Evolutionary conservation across 2,329 filamentous ascomycete genomes (phyloP).

Genomic region (Calonectria pauciramosa): DNA sequence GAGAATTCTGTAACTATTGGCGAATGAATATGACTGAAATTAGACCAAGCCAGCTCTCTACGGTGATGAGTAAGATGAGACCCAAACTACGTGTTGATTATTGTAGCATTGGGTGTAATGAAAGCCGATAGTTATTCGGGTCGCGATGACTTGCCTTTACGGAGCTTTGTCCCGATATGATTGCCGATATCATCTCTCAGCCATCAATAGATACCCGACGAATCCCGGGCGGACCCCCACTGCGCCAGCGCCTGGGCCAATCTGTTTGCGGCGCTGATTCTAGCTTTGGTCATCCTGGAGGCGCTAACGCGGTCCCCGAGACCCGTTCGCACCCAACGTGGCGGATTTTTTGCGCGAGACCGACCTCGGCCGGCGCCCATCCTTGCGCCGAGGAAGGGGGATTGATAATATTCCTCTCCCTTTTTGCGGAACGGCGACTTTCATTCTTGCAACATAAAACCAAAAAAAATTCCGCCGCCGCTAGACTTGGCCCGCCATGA

Average conservation of each 20-base stretch:
- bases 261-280: not conserved
- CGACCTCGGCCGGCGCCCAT: constrained; percentile 16
- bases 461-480: not conserved
- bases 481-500: constrained; percentile 26
- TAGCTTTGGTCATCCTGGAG: constrained; percentile 7
- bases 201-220: not conserved
- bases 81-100: not conserved
- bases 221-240: constrained; percentile 10
- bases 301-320: constrained; percentile 10
- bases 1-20: not conserved
- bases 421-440: constrained; percentile 21
- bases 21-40: not conserved
- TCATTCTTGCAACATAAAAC: not conserved
- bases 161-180: not conserved
- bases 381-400: constrained; percentile 7
- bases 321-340: constrained; percentile 3
- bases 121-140: not conserved
- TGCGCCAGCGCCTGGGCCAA: constrained; percentile 3
- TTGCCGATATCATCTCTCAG: not conserved
- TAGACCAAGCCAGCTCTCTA: not conserved
- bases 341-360: constrained; percentile 14
- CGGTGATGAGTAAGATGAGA: not conserved
- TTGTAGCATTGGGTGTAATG: not conserved
- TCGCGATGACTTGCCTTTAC: constrained; percentile 3
- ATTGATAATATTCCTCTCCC: not conserved